Base-by-base conservation (phyloP, 805 yeast genomes). In the Candida pseudoglaebosa region DNA sequence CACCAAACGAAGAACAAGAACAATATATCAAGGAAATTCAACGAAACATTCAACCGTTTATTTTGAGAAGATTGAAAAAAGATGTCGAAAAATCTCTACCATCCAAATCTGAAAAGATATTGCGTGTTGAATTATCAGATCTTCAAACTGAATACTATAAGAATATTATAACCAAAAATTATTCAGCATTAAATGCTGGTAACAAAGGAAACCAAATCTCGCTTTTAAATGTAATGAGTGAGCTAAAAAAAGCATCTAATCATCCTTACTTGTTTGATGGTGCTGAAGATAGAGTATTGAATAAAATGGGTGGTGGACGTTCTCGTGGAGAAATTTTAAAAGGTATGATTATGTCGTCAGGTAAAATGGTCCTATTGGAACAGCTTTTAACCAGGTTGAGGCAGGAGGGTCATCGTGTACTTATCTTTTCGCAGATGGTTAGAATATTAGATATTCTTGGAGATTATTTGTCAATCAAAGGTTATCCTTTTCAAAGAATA, bases 41-140 rank as follows among this genome's bases (percentile, higher is more conserved):
- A 55, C 70, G 71, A 41, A 78, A 88, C 43, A 77, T 93, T 49
- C 90, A 90, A 56, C 98, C 99, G 0, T 93, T 83, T 54, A 93
- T 93, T 41, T 69, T 93, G 47, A 80, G 99, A 60, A 77, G 99
- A 53, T 74, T 95, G 59, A 93, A 93, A 60, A 93, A 93, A 56
- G 99, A 93, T 65, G 99, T 93, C 9, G 99, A 95, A 59, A 95
- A 91, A 57, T 88, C 96, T 0, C 71, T 93, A 46, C 99, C 99
- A 2, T 86, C 96, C 1, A 93, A 93, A 59, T 84, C 96, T 0
- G 99, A 93, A 65, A 78, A 98, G 50, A 95, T 95, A 45, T 68
- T 95, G 49, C 77, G 99, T 52, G 99, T 93, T 4, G 99, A 93
- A 58, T 70, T 93, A 42, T 86, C 97, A 1, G 99, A 93, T 54